Evolutionary conservation across 1,139 yeast genomes (phyloP), one percentile per base, ranked within the genome.

Genomic region (Yamadazyma songkhlaensis): DNA sequence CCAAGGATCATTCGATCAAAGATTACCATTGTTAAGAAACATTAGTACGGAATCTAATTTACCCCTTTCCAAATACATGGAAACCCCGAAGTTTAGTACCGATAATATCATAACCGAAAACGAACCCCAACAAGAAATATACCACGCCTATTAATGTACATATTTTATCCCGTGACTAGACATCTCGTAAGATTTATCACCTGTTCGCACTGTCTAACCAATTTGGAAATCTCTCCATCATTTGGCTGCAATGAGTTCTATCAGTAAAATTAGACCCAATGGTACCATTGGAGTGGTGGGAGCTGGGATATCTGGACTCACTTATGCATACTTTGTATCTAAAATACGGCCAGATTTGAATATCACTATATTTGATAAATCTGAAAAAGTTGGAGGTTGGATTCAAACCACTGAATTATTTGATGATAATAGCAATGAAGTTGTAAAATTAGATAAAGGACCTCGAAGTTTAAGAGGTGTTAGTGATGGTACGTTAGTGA

Each of bases 221-320:
- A 28, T 28, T 17, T 6, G 3, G 3, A 9, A 12, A 5, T n/a
- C 27, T 8, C 27, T 12, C 15, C 15, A 27, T 4, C 10, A 27
- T 4, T 27, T n/a, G 14, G 20, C n/a, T 20, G 14, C 32, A 28
- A 34, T 35, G 37, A 25, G 12, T 27, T 22, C 39, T 9, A 9
- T 34, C 4, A 28, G 26, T 27, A 33, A 29, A n/a, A 31, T 34
- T 13, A 31, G 20, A 25, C 32, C 11, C 9, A 62, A 65, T 39
- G 74, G 77, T 3, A 59, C 51, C 23, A 79, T 83, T 2, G 88
- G 81, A 1, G 82, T 90, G 1, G 55, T 88, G 3, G 98, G 98
- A 0, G 85, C 86, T 0, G 98, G 98, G 0, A 74, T 90, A 3
- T 84, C 96, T 1, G 97, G 97, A 0, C 67, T 92, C 3, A 67